Base-by-base conservation (phyloP, 176 grass and related monocot species). In the Echinochloa phyllopogon region DNA sequence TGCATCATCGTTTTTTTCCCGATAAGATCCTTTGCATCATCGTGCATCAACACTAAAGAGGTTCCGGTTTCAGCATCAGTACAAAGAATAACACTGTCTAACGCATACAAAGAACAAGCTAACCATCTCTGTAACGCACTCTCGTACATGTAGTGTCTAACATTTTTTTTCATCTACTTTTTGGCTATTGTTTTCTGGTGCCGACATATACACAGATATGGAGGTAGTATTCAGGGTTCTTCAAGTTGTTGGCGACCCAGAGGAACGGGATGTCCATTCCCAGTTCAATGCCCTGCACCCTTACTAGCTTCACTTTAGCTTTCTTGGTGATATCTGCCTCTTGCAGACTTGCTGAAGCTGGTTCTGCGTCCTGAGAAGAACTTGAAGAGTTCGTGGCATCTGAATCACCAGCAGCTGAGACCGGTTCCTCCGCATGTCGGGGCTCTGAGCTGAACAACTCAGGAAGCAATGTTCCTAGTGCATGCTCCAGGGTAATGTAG, bases 191-290 rank as follows among this genome's bases (percentile, higher is more conserved):
- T 87, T 82, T 75, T 49, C 74, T 73, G 62, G 76, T 69, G 11
- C 53, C 43, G 6, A 96, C 71, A 20, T 89, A 92, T 39, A 96
- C 83, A 77, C 94, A 99, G 0, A 96, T 65, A 72, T 99, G 96
- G 80, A 99, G 88, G 77, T 87, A 99, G 77, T 83, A 89, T 65
- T 99, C 96, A 13, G 96, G 93, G 86, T 88, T 90, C 69, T 89
- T 99, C 23, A 99, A 86, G 70, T 89, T 92, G 78, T 96, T 96
- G 80, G 91, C 94, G 9, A 96, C 84, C 96, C 96, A 99, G 12
- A 90, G 87, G 78, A 99, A 99, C 3, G 94, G 96, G 69, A 92
- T 92, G 81, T 96, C 82, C 88, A 88, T 86, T 59, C 91, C 86
- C 6, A 88, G 78, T 68, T 99, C 91, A 5, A 99, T 92, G 63